These are phyloP conservation scores for Pleurotus sapidus DNA, from an alignment of 768 basidiomycete species.

Conservation along the genomic window DNA sequence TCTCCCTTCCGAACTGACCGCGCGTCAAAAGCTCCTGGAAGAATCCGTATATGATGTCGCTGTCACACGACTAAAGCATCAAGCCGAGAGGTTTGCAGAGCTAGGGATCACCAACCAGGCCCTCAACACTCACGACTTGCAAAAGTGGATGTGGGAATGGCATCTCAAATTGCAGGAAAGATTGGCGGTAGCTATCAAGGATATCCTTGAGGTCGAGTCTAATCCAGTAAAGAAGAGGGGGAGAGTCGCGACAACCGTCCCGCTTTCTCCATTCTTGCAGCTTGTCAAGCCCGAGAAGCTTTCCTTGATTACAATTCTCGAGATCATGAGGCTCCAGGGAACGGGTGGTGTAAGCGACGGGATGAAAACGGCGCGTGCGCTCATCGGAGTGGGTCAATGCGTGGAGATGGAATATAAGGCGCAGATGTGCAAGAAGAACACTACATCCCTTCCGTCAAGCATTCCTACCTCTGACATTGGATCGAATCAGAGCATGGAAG, in stretches of 20 bases:
- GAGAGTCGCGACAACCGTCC: background rate
- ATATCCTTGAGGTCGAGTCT: slow-evolving; percentile 36
- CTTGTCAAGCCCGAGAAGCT: slow-evolving; percentile 77
- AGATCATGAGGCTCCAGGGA: slow-evolving; percentile 80
- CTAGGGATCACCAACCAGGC: slow-evolving; percentile 50
- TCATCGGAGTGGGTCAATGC: slow-evolving; percentile 76
- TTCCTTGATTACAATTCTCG: slow-evolving; percentile 86
- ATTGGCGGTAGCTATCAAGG: slow-evolving; percentile 48
- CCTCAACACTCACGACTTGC: slow-evolving; percentile 50
- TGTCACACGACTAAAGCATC: slow-evolving; percentile 62
- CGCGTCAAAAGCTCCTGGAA: slow-evolving; percentile 81
- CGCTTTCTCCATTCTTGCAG: slow-evolving; percentile 67
- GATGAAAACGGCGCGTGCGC: slow-evolving; percentile 85
- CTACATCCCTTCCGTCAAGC: slow-evolving; percentile 44
- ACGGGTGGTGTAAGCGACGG: slow-evolving; percentile 76
- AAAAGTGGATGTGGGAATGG: slow-evolving; percentile 88
- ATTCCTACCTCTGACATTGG: slow-evolving; percentile 18
- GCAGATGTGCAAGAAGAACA: slow-evolving; percentile 65
- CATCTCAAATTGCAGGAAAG: slow-evolving; percentile 55
- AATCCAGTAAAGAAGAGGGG: background rate
- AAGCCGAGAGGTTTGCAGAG: slow-evolving; percentile 54
- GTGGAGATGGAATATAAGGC: slow-evolving; percentile 92
- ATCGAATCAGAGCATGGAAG: background rate
- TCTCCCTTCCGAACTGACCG: slow-evolving; percentile 61
- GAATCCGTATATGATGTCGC: slow-evolving; percentile 86